Conservation (phyloP, 2,329 filamentous ascomycete genomes). For the Colletotrichum higginsianum region DNA sequence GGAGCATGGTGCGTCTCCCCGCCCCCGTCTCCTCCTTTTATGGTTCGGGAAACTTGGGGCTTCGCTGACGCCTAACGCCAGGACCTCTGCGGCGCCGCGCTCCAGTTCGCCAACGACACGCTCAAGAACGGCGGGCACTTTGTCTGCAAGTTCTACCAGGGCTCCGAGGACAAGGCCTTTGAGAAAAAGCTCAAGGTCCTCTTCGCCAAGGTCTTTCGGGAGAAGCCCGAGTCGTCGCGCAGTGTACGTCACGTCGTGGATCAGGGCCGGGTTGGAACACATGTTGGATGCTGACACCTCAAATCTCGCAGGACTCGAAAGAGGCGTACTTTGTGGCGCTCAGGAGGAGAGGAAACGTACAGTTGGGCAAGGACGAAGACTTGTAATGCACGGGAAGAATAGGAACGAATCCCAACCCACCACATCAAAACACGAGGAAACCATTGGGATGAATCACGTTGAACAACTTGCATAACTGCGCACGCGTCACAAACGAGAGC, state of each 20-base stretch:
- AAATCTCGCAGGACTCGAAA: constrained; percentile 78
- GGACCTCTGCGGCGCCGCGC: constrained; percentile 91
- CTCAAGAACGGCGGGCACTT: constrained; percentile 89
- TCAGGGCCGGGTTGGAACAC: neutral
- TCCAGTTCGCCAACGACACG: constrained; percentile 88
- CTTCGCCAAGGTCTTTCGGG: constrained; percentile 85
- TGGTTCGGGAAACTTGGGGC: neutral
- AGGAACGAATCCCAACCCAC: neutral
- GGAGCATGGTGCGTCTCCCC: constrained; percentile 84
- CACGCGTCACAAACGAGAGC: neutral
- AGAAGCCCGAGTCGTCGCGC: constrained; percentile 93
- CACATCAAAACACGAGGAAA: neutral
- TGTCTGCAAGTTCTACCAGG: constrained; percentile 98
- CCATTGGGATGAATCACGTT: too few species aligned
- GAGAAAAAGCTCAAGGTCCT: constrained; percentile 81
- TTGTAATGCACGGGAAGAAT: neutral
- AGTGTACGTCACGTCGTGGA: constrained; percentile 70
- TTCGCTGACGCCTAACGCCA: constrained; percentile 53
- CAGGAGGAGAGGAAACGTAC: constrained; percentile 69
- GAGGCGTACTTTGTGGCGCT: constrained; percentile 91
- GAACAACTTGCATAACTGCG: neutral
- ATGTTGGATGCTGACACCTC: constrained; percentile 11
- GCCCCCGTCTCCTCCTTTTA: neutral
- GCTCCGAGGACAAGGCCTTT: constrained; percentile 84
- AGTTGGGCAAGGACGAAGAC: neutral